These are phyloP conservation scores for Medicago ruthenica DNA, from an alignment of 306 rosid genomes.

Conservation along the genomic window DNA sequence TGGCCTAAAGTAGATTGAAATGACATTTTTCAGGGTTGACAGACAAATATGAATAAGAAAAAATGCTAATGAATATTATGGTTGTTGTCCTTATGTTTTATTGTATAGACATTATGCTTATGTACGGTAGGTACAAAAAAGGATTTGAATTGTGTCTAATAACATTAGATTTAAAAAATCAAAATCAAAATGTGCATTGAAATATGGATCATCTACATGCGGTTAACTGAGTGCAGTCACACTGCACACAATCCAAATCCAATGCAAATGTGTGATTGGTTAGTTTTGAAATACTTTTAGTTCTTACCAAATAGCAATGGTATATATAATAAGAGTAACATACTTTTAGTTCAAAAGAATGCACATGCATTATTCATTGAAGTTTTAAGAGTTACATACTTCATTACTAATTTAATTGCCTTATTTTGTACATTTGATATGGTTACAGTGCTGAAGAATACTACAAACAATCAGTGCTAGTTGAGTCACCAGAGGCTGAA, in stretches of 20 bases:
- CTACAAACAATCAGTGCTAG: slow-evolving; percentile 59
- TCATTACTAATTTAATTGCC: background rate
- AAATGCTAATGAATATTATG: background rate
- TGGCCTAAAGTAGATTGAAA: slow-evolving; percentile 1
- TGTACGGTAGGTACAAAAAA: background rate
- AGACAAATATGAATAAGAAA: background rate
- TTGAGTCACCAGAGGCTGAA: slow-evolving; percentile 62
- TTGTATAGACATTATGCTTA: background rate
- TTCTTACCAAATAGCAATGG: no score
- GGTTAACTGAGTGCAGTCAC: background rate
- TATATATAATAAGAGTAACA: no score
- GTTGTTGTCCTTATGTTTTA: background rate
- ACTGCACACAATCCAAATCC: background rate
- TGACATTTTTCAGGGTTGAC: slow-evolving; percentile 21
- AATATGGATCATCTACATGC: background rate
- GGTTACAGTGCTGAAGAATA: slow-evolving; percentile 78
- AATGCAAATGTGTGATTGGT: background rate
- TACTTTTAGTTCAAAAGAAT: no score
- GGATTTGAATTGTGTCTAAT: background rate
- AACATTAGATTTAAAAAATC: no score
- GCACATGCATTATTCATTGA: background rate
- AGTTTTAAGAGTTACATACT: background rate
- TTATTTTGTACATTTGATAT: background rate
- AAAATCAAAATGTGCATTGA: background rate
- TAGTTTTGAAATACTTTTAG: background rate